Evolutionary conservation across 2,329 filamentous ascomycete genomes (phyloP).

Genomic region (Septoria linicola): DNA sequence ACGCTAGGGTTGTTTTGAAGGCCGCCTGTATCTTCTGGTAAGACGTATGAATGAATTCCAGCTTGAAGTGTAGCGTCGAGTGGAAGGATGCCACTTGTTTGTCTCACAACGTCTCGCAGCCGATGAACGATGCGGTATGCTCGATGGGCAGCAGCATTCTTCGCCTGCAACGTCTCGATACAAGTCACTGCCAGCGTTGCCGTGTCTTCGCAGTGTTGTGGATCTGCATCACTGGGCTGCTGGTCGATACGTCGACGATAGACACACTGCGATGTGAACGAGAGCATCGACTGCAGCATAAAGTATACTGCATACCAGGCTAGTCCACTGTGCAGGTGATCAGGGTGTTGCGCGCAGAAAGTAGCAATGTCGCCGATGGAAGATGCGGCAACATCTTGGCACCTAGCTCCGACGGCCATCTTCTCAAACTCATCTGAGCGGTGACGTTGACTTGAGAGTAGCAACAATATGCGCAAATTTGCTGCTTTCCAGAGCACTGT

Average conservation of each 20-base stretch:
- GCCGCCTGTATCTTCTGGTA: neutral
- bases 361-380: slow-evolving; percentile 18
- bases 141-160: slow-evolving; percentile 13
- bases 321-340: slow-evolving; percentile 19
- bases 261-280: slow-evolving; percentile 14
- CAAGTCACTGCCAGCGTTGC: slow-evolving; percentile 11
- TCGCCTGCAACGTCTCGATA: slow-evolving; percentile 10
- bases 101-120: slow-evolving; percentile 14
- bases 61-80: slow-evolving; percentile 1
- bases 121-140: slow-evolving; percentile 15
- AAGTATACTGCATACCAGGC: slow-evolving; percentile 28
- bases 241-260: slow-evolving; percentile 10
- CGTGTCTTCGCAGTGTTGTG: slow-evolving; percentile 10
- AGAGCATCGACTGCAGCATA: slow-evolving; percentile 24
- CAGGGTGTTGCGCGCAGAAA: slow-evolving; percentile 21
- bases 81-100: slow-evolving; percentile 8
- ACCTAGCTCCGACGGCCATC: slow-evolving; percentile 19
- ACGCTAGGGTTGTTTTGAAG: neutral
- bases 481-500: slow-evolving; percentile 28
- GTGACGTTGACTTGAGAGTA: slow-evolving; percentile 22
- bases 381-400: slow-evolving; percentile 18
- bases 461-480: slow-evolving; percentile 26
- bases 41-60: neutral
- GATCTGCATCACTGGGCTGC: neutral
- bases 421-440: slow-evolving; percentile 21